These are phyloP conservation scores for Curvularia lunata DNA, from an alignment of 2,329 filamentous ascomycete species.

Conservation along the genomic window DNA sequence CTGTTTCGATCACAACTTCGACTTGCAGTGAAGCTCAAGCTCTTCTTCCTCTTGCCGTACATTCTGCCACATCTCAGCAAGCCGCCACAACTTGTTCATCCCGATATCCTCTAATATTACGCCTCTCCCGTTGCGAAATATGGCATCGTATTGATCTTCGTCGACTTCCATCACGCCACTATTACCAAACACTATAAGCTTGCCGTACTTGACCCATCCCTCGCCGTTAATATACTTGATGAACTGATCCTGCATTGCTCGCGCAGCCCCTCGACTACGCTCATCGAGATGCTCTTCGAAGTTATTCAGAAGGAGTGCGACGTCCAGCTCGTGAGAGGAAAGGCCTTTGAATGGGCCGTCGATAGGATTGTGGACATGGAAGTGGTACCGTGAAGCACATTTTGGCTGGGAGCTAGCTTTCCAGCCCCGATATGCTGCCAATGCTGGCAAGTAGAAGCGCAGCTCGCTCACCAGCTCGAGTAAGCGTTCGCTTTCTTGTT, in stretches of 20 bases:
- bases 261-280: slow-evolving; percentile 15
- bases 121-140: slow-evolving; percentile 31
- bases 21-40: background rate
- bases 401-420: slow-evolving; percentile 13
- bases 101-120: slow-evolving; percentile 31
- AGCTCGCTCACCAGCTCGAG: slow-evolving; percentile 54
- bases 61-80: slow-evolving; percentile 41
- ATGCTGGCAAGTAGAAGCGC: slow-evolving; percentile 52
- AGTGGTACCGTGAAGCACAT: slow-evolving; percentile 32
- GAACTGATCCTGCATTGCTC: slow-evolving; percentile 32
- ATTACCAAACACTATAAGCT: slow-evolving; percentile 31
- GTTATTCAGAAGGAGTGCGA: slow-evolving; percentile 38
- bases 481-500: slow-evolving; percentile 19
- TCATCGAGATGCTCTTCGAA: slow-evolving; percentile 29
- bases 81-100: slow-evolving; percentile 27
- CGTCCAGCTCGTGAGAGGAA: slow-evolving; percentile 41
- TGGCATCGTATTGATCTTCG: slow-evolving; percentile 31
- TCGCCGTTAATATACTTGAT: slow-evolving; percentile 34
- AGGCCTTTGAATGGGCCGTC: slow-evolving; percentile 28
- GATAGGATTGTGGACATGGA: slow-evolving; percentile 40
- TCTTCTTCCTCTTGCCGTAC: slow-evolving; percentile 29
- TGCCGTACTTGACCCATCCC: slow-evolving; percentile 28
- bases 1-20: slow-evolving; percentile 6
- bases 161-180: slow-evolving; percentile 19
- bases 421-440: slow-evolving; percentile 48